Base-by-base conservation (phyloP, 176 grass and related monocot species). In the Avena atlantica region DNA sequence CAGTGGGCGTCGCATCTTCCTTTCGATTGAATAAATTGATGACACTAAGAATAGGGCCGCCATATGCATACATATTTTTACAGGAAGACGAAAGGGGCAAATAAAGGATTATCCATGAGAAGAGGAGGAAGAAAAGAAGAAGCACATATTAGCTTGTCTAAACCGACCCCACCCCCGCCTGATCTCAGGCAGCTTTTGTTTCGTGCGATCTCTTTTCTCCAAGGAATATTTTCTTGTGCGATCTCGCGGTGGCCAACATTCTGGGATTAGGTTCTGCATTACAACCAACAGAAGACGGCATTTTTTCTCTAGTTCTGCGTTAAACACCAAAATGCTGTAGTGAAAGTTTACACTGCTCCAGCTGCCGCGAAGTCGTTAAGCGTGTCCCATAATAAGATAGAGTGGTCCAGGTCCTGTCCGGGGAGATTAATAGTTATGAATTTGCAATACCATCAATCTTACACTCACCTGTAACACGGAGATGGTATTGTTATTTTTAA, bases 161-260 rank as follows among this genome's bases (percentile, higher is more conserved):
- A 51, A 65, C 8, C 48, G 42, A 24, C 44, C 68, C 68, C 20
- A 48, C 70, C 4, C 9, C 44, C 44, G 66, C 79, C 66, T 66
- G 79, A 29, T 48, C 44, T 40, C n/a, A 25, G 1, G 11, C 12
- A 48, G 4, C 42, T 50, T 82, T 68, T 21, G 11, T 21, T 81
- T 68, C 2, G 23, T 31, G 78, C 78, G 8, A 4, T 65, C 21
- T 27, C 29, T 65, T 81, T 74, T 24, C n/a, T 73, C 5, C 2
- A 7, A 48, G 70, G 44, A 48, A 74, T 53, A 53, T 24, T 36
- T 81, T 81, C 27, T 17, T 16, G 11, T 60, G 76, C 53, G 10
- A 23, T 45, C 59, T 25, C 50, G 45, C 25, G 19, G 62, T 50
- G 79, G 45, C 62, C 63, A 81, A 12, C 79, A 81, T 65, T 68